Percentiles rank a stretch among this genome's conserved stretches.
These are phyloP conservation scores for Telfairia occidentalis DNA, from an alignment of 331 rosid species.

Conservation along the genomic window DNA sequence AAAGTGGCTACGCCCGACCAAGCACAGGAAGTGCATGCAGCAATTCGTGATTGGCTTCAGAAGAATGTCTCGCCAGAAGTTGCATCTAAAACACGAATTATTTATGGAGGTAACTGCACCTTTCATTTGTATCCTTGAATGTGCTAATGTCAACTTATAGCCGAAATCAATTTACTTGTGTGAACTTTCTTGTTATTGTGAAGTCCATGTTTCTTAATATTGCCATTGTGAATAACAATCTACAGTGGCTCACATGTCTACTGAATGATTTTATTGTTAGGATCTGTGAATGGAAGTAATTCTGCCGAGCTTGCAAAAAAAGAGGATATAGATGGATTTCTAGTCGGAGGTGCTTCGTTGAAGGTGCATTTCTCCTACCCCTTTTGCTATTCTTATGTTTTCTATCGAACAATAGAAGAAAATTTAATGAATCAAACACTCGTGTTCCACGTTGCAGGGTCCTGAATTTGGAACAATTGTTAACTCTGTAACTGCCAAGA, in stretches of 20 bases:
- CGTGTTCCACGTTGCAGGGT: slow-evolving; percentile 42
- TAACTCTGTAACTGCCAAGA: slow-evolving; percentile 85
- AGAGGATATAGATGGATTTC: slow-evolving; percentile 97
- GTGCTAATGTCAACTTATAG: background rate
- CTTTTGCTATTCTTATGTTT: background rate
- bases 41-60: slow-evolving; percentile 87
- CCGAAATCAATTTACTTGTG: background rate
- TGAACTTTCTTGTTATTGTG: background rate
- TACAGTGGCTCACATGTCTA: background rate
- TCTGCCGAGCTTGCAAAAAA: slow-evolving; percentile 83
- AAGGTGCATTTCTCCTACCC: slow-evolving; percentile 40
- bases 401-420: background rate
- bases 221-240: background rate
- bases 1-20: slow-evolving; percentile 93
- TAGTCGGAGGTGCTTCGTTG: slow-evolving; percentile 94
- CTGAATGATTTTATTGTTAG: slow-evolving; percentile 24
- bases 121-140: slow-evolving; percentile 9
- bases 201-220: background rate
- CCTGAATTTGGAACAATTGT: slow-evolving; percentile 83
- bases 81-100: slow-evolving; percentile 85
- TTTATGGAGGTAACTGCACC: slow-evolving; percentile 74
- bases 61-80: slow-evolving; percentile 70
- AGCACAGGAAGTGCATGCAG: slow-evolving; percentile 97
- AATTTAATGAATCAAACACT: background rate
- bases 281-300: slow-evolving; percentile 90